Base-by-base conservation (phyloP, 352 stramenopile species). In the Phytophthora pseudosyringae region DNA sequence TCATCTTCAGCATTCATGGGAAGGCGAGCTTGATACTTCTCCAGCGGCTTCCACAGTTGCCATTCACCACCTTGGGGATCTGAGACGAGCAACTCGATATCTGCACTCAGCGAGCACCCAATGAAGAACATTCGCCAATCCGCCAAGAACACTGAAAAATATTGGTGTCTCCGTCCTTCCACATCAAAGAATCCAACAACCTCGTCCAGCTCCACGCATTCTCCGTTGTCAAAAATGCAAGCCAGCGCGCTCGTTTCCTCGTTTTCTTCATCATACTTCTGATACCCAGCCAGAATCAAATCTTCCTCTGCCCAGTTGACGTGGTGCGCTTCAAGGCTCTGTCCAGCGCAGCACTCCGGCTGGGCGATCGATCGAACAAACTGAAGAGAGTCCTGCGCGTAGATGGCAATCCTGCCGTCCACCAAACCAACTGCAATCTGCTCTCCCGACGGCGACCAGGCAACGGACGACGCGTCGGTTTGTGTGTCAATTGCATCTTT, bases 101-200 rank as follows among this genome's bases (percentile, higher is more conserved):
- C 84, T n/a, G 84, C 78, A 53, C 84, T 93, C 33, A 93, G 50
- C 13, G 84, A 93, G 59, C 84, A 93, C 10, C 74, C 80, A 58
- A 93, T 72, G 47, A 93, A 93, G 52, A 93, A 93, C 81, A 93
- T 93, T 12, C 84, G 78, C 83, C 84, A 93, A 29, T 90, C 80
- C 5, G 71, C 51, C 31, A 93, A 64, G 38, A 81, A 93, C 15
- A 75, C 66, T 10, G 84, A 88, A 46, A 86, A 91, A 48, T 80
- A 93, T 51, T 88, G 75, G 47, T 93, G 84, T 15, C 73, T 61
- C 21, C 78, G 74, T 13, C 63, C 73, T 28, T 86, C 78, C 15
- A 88, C 69, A 46, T 87, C 79, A 51, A 69, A 86, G 58, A 83
- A 93, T 0, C 77, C 84, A 18, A 91, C 84, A 16, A 91, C 49